Evolutionary conservation across 2,329 filamentous ascomycete genomes (phyloP), one percentile per base, ranked within the genome.

Genomic region (Trichoderma polysporum): DNA sequence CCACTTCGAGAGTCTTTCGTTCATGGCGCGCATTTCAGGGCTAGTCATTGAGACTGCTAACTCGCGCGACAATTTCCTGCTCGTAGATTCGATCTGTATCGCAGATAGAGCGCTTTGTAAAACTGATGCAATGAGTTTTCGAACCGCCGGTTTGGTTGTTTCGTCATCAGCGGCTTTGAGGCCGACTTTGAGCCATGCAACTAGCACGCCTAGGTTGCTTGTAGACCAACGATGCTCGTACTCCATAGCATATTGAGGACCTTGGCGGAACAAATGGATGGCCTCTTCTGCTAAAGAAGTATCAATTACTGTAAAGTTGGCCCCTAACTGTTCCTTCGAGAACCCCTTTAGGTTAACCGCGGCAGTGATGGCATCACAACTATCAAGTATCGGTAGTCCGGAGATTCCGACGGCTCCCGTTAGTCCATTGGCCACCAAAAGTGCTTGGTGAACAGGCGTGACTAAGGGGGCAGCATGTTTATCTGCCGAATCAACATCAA

Each of bases 361-460:
- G 60, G 79, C 84, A 72, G 77, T 82, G 72, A 85, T 85, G 68
- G 78, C 79, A 64, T 78, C 78, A 68, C 74, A 70, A 71, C 75
- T 76, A 68, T 79, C 75, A 1, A 79, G 56, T 39, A 81, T 68
- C 19, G 82, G 78, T 54, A 85, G 74, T 9, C 80, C 74, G 6
- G 84, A 76, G 7, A 86, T 71, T 1, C 84, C 81, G 5, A 89
- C 82, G 1, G 90, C 87, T 8, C 91, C 92, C 62, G 86, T 80
- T 2, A 97, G 79, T 0, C 92, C 93, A 57, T 91, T 85, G 0
- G 88, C 89, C 9, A 97, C 85, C 10, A 97, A 73, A 17, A 97
- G 79, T 0, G 90, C 88, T 74, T 90, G 91, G 75, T 98, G 94
- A 1, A 97, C 93, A 0, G 94, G 94, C 52, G 92, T 93, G 7